Conservation (phyloP, 352 stramenopile species). For the Globisporangium abappressorium region DNA sequence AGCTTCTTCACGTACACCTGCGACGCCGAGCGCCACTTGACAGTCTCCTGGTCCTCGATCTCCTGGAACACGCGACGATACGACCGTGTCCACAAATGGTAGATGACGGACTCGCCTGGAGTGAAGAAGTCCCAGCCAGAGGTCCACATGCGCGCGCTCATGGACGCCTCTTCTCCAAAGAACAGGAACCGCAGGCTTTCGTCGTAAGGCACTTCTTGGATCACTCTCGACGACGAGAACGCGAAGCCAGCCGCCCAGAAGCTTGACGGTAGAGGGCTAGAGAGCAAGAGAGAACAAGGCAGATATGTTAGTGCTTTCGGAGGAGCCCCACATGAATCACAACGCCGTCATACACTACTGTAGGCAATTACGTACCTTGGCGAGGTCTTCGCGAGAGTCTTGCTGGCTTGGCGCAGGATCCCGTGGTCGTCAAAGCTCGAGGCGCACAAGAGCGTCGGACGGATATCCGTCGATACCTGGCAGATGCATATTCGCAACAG, state of each 20-base stretch:
- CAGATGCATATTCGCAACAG: not conserved
- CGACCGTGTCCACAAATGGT: not conserved
- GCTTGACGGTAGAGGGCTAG: not conserved
- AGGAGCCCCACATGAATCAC: not conserved
- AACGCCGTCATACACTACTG: not conserved
- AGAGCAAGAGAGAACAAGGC: not conserved
- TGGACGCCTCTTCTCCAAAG: not conserved
- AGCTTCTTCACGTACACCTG: not conserved
- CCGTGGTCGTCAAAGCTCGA: conserved; percentile 1
- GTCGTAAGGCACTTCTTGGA: not conserved
- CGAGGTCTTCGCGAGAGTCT: not conserved
- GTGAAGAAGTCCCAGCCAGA: not conserved
- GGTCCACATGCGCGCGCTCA: not conserved
- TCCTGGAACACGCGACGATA: not conserved
- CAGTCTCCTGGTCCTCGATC: not conserved
- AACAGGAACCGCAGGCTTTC: not conserved
- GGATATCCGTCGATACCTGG: not conserved
- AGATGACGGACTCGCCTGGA: not conserved
- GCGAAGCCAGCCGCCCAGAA: not conserved
- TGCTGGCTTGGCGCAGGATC: not conserved
- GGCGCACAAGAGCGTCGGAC: not conserved
- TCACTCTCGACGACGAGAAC: not conserved
- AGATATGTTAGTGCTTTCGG: not conserved
- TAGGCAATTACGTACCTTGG: not conserved
- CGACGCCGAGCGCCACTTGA: not conserved